Base-by-base conservation (phyloP, 2,329 filamentous ascomycete species). In the Microsporum canis region DNA sequence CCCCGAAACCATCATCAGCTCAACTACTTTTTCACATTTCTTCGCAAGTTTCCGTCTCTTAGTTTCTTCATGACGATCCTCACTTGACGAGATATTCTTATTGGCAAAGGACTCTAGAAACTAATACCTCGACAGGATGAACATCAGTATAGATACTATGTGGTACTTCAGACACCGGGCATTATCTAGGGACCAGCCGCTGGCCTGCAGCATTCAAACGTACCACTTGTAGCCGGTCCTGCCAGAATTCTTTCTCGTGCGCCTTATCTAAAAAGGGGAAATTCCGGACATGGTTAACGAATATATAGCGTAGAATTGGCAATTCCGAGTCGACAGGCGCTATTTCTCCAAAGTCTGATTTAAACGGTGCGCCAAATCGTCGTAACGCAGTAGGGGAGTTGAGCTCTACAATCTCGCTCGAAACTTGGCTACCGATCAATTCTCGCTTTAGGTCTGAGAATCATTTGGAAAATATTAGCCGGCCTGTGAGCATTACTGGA, bases 1-100 rank as follows among this genome's bases (percentile, higher is more conserved):
- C 41, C 94, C 94, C 5, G 92, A 97, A 6, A 99, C 94, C 91
- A 99, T 96, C 94, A 99, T 99, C 63, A 99, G 80, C 79, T 99
- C 94, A 8, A 99, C 89, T 62, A 99, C 78, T 78, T 99, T 99
- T 73, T 94, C 87, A 56, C 89, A 90, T 81, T 99, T 99, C 68
- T 87, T 80, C 2, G 94, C 92, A 65, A 99, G 78, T 75, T 99
- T 99, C 66, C 86, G 83, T 62, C 94, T 84, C 78, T 99, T 99
- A 7, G 94, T 97, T 75, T 96, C 91, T 76, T 99, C 94, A 34
- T 97, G 78, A 3, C 94, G 85, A 72, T 99, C 94, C 76, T 97
- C 94, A 3, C 92, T 96, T 4, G 91, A 95, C 1, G 92, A 97
- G 49, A 99, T 96, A 72, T 92, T 88, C 73, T 97, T 99, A 71